Evolutionary conservation across 148 eudicot species (phyloP), one percentile per base, ranked within the genome.

Genomic region (Chenopodium quinoa): DNA sequence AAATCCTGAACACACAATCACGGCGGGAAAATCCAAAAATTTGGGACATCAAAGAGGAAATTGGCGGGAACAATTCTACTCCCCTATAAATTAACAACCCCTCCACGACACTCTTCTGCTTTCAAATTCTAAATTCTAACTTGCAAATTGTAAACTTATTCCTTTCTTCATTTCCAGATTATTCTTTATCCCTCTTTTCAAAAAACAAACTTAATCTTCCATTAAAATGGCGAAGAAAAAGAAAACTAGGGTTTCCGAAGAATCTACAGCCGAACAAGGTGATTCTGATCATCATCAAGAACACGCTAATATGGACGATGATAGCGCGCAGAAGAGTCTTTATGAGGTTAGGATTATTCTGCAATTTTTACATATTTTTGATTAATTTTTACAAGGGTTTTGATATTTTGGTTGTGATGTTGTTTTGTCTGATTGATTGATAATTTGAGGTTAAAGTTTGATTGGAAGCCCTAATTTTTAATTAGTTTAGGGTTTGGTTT

Each of bases 221-320:
- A 31, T 29, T 19, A 81, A 48, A 76, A 92, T 93, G 95, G 94
- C 89, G 78, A 91, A 86, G 74, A 78, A 82, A 76, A 92, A 86
- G 76, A 91, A 87, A 72, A 31, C 91, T 85, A 86, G 86, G 92
- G 92, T 88, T 90, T 75, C 90, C 22, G 91, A 89, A 78, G 86
- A 89, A 75, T 44, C 75, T 10, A 64, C 74, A n/a, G 58, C 78
- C 46, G 88, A 87, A 12, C 77, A 80, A 25, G 85, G 69, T 9
- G 88, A 85, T 10, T 73, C 85, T 69, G 81, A 86, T 11, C 74
- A 40, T 77, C 73, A 77, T 78, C 78, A 63, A 46, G 63, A 48
- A 71, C 79, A 85, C 87, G 62, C 74, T 2, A 76, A 78, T 27
- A 84, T 78, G 76, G 72, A 25, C 23, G 86, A 80, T 6, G 69